Percentiles rank a stretch among this genome's conserved stretches.
Evolutionary conservation across 2,329 filamentous ascomycete genomes (phyloP).

Genomic region (Calonectria henricotiae): DNA sequence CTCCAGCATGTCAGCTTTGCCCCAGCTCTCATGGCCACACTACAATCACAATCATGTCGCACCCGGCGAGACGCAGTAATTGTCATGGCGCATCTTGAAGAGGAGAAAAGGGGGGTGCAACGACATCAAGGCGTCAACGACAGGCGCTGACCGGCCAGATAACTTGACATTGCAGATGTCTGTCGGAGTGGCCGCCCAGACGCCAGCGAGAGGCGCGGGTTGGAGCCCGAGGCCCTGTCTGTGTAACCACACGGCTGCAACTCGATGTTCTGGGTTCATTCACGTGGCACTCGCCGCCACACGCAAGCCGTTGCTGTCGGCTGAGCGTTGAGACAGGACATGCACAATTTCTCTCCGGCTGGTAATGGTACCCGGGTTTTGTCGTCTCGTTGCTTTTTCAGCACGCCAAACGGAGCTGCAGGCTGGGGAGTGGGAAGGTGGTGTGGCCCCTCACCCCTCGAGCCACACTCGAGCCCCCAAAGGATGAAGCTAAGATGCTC

Average conservation of each 20-base stretch:
- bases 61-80: conserved; percentile 33
- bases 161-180: conserved; percentile 23
- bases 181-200: conserved; percentile 26
- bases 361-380: conserved; percentile 21
- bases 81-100: conserved; percentile 26
- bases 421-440: neutral
- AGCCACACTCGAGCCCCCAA: conserved; percentile 19
- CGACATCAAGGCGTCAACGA: conserved; percentile 14
- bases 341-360: conserved; percentile 9
- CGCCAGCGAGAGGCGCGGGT: conserved; percentile 33
- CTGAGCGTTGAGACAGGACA: conserved; percentile 30
- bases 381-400: conserved; percentile 9
- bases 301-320: conserved; percentile 23
- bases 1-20: conserved; percentile 30
- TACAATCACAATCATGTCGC: conserved; percentile 26
- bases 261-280: conserved; percentile 42
- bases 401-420: neutral
- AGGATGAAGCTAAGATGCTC: conserved; percentile 17
- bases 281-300: conserved; percentile 34
- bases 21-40: conserved; percentile 21
- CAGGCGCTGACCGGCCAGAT: conserved; percentile 24
- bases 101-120: conserved; percentile 22
- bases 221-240: conserved; percentile 30
- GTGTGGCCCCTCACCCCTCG: conserved; percentile 19
- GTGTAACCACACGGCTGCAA: conserved; percentile 40